Evolutionary conservation across 192 early-diverging fungal species (phyloP).

Genomic region (Coemansia sp.): DNA sequence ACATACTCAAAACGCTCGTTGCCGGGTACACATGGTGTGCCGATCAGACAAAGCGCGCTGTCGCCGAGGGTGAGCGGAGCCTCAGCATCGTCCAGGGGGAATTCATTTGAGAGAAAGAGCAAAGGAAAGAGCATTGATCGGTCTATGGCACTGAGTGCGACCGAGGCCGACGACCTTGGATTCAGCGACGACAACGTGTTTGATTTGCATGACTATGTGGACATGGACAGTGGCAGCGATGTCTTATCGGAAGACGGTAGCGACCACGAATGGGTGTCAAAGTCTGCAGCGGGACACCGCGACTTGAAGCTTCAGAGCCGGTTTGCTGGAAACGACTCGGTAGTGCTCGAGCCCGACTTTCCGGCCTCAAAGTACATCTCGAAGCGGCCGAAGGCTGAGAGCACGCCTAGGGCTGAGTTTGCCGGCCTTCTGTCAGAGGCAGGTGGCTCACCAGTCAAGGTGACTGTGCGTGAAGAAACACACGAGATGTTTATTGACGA

Average conservation of each 20-base stretch:
- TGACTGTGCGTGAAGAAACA: constrained; percentile 8
- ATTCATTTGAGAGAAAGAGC: constrained; percentile 28
- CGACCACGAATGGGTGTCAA: constrained; percentile 4
- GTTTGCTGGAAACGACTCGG: constrained; percentile 34
- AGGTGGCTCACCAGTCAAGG: constrained; percentile 10
- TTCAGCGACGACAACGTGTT: constrained; percentile 33
- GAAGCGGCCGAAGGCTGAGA: neutral
- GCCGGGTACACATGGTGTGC: neutral
- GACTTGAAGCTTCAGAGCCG: constrained; percentile 23
- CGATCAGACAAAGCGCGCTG: constrained; percentile 6
- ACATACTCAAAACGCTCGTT: constrained; percentile 21
- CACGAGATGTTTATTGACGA: constrained; percentile 10
- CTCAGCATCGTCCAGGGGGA: neutral
- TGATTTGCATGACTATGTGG: constrained; percentile 35
- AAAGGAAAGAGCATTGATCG: constrained; percentile 16
- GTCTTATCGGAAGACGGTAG: constrained; percentile 17
- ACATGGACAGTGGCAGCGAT: constrained; percentile 34
- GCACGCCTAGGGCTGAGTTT: constrained; percentile 10
- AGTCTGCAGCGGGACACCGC: neutral
- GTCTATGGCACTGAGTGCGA: constrained; percentile 7
- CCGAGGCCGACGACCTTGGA: constrained; percentile 12
- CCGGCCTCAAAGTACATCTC: constrained; percentile 20
- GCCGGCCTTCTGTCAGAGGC: constrained; percentile 2
- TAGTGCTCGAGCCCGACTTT: constrained; percentile 38
- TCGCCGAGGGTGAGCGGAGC: neutral